phyloP scores from a whole-genome alignment of 1,139 yeast species.

The Ogataea hybrid region DNA sequence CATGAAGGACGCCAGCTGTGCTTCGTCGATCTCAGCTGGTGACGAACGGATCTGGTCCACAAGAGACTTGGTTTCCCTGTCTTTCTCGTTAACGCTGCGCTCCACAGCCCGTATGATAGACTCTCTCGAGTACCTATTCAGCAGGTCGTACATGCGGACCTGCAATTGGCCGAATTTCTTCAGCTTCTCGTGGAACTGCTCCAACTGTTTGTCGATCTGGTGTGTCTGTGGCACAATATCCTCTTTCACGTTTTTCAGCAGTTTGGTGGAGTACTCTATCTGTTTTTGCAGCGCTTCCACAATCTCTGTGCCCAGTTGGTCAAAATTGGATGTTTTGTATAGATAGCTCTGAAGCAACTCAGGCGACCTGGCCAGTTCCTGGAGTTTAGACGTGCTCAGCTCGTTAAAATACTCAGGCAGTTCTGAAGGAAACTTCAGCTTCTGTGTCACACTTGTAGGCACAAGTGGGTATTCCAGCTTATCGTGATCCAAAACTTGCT shows the following conservation, averaged over 20 bases:
- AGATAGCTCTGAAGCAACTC: slow-evolving; percentile 32
- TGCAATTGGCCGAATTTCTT: slow-evolving; percentile 24
- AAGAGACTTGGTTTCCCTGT: slow-evolving; percentile 34
- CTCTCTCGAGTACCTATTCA: slow-evolving; percentile 36
- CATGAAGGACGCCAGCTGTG: slow-evolving; percentile 36
- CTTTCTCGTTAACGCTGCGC: slow-evolving; percentile 32
- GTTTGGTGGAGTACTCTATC: slow-evolving; percentile 23
- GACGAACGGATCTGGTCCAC: slow-evolving; percentile 30
- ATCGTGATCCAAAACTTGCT: slow-evolving; percentile 17
- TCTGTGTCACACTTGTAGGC: slow-evolving; percentile 15
- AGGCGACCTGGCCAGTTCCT: slow-evolving; percentile 26
- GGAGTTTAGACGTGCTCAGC: slow-evolving; percentile 30
- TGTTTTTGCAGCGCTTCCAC: slow-evolving; percentile 16
- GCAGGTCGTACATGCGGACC: slow-evolving; percentile 39
- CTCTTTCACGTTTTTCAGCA: slow-evolving; percentile 24
- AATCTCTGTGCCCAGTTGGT: slow-evolving; percentile 16
- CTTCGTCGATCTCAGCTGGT: slow-evolving; percentile 8
- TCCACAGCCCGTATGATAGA: slow-evolving; percentile 33
- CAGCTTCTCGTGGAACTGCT: slow-evolving; percentile 15
- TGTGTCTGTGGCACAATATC: slow-evolving; percentile 9
- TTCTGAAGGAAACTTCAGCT: slow-evolving; percentile 8
- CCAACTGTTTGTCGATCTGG: slow-evolving; percentile 15
- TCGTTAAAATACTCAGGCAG: slow-evolving; percentile 23
- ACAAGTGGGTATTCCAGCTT: slow-evolving; percentile 25
- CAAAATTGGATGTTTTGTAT: slow-evolving; percentile 15